These are phyloP conservation scores for Microdochium trichocladiopsis DNA, from an alignment of 2,329 filamentous ascomycete species.

Conservation along the genomic window DNA sequence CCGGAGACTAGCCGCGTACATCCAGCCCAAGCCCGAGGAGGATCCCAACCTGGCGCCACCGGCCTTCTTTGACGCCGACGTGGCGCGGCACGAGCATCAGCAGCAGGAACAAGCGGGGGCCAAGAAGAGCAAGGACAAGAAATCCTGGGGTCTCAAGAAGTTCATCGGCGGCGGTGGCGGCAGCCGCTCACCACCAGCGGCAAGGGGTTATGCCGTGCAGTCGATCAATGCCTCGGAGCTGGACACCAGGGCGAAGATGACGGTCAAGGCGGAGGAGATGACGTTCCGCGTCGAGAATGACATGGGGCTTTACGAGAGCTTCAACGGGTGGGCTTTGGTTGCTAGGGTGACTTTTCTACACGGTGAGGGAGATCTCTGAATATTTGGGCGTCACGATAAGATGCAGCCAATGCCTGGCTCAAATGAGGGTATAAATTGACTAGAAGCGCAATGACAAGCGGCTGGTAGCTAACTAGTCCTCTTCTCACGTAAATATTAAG, in stretches of 20 bases:
- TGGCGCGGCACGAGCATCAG: background rate
- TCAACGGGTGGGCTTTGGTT: slow-evolving; percentile 41
- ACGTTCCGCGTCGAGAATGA: slow-evolving; percentile 44
- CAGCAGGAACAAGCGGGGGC: background rate
- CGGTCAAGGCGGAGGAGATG: slow-evolving; percentile 32
- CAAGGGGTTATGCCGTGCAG: background rate
- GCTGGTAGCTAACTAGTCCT: too few relatives aligned
- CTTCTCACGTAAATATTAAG: too few relatives aligned
- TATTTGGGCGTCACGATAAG: too few relatives aligned
- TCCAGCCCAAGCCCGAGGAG: slow-evolving; percentile 26
- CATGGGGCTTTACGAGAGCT: slow-evolving; percentile 44
- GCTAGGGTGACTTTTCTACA: slow-evolving; percentile 22
- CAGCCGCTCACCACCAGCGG: background rate
- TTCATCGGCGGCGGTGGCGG: background rate
- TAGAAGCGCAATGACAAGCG: too few relatives aligned
- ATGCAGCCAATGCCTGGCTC: too few relatives aligned
- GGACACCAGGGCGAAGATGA: slow-evolving; percentile 3
- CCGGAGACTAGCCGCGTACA: slow-evolving; percentile 31
- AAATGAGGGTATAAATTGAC: too few relatives aligned
- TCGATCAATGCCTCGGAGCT: background rate
- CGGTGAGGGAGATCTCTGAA: too few relatives aligned
- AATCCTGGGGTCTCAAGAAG: background rate
- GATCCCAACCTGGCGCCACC: background rate
- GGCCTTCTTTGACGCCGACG: background rate
- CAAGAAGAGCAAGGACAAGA: background rate